These are phyloP conservation scores for Gynandropsis gynandra DNA, from an alignment of 345 rosid species.

Conservation along the genomic window DNA sequence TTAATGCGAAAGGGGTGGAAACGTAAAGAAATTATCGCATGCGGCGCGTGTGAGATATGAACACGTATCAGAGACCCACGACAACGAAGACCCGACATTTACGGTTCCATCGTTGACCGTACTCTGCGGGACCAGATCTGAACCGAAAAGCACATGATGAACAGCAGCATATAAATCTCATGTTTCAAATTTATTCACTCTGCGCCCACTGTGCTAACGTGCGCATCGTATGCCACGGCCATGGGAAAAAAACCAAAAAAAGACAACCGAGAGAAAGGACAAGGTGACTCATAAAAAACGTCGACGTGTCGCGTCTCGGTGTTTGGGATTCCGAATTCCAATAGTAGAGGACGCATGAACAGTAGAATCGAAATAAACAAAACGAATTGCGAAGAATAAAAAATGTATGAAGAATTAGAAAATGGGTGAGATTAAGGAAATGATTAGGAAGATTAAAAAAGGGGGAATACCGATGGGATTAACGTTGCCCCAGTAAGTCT, in stretches of 20 bases:
- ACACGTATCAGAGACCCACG: background rate
- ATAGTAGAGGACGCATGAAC: background rate
- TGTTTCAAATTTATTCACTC: background rate
- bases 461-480: conserved; percentile 74
- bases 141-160: background rate
- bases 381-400: background rate
- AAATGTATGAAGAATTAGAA: background rate
- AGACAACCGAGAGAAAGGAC: background rate
- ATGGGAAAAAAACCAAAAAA: background rate
- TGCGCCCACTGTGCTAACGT: background rate
- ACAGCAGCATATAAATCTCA: background rate
- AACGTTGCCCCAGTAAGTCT: conserved; percentile 99
- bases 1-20: conserved; percentile 13
- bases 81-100: background rate
- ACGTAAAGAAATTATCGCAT: conserved; percentile 1
- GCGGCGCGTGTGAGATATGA: background rate
- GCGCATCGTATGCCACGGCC: conserved; percentile 2
- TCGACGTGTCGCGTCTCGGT: background rate
- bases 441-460: background rate
- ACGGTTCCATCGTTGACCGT: background rate
- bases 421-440: background rate
- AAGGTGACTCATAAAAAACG: background rate
- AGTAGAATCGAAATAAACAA: background rate
- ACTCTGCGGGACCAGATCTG: conserved; percentile 2
- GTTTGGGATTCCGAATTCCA: background rate